These are phyloP conservation scores for Astragalus membranaceus DNA, from an alignment of 306 rosid genomes.

Conservation along the genomic window DNA sequence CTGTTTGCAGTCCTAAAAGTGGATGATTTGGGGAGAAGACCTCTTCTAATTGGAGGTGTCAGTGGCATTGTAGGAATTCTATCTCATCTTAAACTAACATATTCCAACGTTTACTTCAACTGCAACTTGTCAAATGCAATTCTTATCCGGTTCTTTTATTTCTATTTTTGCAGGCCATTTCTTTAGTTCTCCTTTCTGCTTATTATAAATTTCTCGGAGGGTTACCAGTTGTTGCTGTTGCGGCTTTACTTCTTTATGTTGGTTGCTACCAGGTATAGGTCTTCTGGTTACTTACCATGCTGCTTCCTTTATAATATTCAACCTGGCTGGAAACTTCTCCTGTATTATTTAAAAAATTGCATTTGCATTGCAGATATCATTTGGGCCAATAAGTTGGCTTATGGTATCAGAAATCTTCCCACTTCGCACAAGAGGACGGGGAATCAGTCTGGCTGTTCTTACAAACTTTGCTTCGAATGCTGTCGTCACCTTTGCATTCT, in stretches of 20 bases:
- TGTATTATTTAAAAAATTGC: background rate
- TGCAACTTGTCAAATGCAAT: conserved; percentile 18
- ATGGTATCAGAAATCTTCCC: conserved; percentile 97
- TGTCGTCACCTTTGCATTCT: conserved; percentile 83
- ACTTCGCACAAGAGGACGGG: conserved; percentile 84
- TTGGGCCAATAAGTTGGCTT: conserved; percentile 98
- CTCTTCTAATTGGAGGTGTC: conserved; percentile 83
- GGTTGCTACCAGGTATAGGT: conserved; percentile 89
- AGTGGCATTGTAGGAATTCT: conserved; percentile 74
- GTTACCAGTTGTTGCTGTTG: conserved; percentile 79
- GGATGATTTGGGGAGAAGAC: conserved; percentile 92
- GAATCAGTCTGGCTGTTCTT: conserved; percentile 94
- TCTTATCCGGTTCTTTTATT: conserved; percentile 16
- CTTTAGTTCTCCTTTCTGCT: conserved; percentile 76
- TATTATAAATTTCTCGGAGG: conserved; percentile 87
- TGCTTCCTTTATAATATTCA: background rate
- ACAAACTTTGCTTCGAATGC: conserved; percentile 91
- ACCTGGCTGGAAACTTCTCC: background rate
- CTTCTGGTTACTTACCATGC: conserved; percentile 1
- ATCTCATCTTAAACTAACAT: conserved; percentile 9
- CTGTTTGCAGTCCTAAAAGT: conserved; percentile 85
- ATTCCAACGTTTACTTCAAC: background rate
- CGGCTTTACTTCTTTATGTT: conserved; percentile 86
- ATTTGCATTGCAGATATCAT: conserved; percentile 64
- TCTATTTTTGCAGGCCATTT: conserved; percentile 48